phyloP scores from a whole-genome alignment of 2,329 filamentous ascomycete genomes.

The Fusarium pilosicola region DNA sequence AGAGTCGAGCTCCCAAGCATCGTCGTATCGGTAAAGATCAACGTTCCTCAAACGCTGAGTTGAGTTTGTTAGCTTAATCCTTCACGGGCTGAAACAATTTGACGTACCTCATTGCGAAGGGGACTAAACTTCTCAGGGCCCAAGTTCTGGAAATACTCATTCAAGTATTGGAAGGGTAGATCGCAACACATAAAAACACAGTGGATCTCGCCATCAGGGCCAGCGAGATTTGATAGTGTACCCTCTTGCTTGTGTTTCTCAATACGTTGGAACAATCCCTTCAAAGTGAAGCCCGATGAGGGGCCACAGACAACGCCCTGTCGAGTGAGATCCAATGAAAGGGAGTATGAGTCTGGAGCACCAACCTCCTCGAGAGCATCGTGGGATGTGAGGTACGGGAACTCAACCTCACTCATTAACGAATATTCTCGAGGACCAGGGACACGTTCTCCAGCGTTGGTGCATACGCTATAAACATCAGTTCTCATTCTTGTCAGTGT shows the following conservation, averaged over 20 bases:
- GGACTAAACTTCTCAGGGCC: constrained; percentile 58
- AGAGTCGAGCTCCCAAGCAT: constrained; percentile 62
- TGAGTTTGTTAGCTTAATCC: constrained; percentile 42
- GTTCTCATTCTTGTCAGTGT: background rate
- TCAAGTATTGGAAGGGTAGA: constrained; percentile 69
- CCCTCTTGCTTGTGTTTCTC: constrained; percentile 58
- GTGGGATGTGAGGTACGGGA: constrained; percentile 65
- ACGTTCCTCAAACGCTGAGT: constrained; percentile 58
- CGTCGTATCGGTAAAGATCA: constrained; percentile 65
- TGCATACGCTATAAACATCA: constrained; percentile 60
- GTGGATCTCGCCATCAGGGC: constrained; percentile 57
- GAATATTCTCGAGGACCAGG: constrained; percentile 66
- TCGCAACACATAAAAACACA: constrained; percentile 72
- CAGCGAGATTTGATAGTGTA: constrained; percentile 56
- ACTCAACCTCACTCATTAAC: constrained; percentile 61
- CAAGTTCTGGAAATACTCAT: constrained; percentile 67
- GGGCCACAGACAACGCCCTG: constrained; percentile 70
- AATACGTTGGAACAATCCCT: constrained; percentile 61
- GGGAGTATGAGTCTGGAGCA: constrained; percentile 61
- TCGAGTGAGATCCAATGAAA: constrained; percentile 65
- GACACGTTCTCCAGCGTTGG: constrained; percentile 64
- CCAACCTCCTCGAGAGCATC: constrained; percentile 66
- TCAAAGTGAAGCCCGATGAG: constrained; percentile 67
- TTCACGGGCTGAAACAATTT: rapidly evolving
- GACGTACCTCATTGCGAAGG: constrained; percentile 54